Base-by-base conservation (phyloP, 352 stramenopile species). In the Pythium utonaiense region DNA sequence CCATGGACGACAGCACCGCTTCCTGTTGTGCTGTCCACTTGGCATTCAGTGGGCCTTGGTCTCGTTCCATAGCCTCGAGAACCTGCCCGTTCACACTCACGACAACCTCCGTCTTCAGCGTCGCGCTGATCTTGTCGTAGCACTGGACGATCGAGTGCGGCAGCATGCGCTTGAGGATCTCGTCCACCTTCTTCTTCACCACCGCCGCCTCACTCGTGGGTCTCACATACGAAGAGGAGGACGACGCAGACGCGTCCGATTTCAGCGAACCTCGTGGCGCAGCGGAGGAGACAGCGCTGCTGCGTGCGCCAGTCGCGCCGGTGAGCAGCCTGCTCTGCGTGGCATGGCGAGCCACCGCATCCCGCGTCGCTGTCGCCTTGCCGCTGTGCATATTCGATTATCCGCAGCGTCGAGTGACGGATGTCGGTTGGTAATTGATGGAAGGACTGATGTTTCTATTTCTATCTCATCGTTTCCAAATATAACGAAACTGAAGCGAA, bases 91-190 rank as follows among this genome's bases (percentile, higher is more conserved):
- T 86, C n/a, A 83, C 66, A 19, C 60, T 31, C 22, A 88, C 30
- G 3, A 44, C 57, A 5, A 71, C 57, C 2, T 66, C 52, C 40
- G 76, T 70, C 30, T 76, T 67, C 17, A 85, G 40, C 24, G 48
- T 49, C 3, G 42, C 34, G 33, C 71, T 59, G 3, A 78, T 44
- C 55, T 83, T 86, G 22, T 83, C 71, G 48, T 79, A 86, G 22
- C 68, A 68, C 45, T 83, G 78, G 0, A 83, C 69, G 27, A 88
- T 73, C 16, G 75, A 74, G 50, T 88, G 76, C 1, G 77, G 73
- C 57, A 85, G 73, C 21, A 75, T 60, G 24, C 73, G 78, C 50
- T 73, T 74, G 28, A 88, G 73, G 1, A 88, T 36, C 22, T 83
- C 75, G 19, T 79, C 69, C 14, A 75, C 62, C 63, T 81, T 86